These are phyloP conservation scores for Barnettozyma sucrosica DNA, from an alignment of 805 yeast species.

Conservation along the genomic window DNA sequence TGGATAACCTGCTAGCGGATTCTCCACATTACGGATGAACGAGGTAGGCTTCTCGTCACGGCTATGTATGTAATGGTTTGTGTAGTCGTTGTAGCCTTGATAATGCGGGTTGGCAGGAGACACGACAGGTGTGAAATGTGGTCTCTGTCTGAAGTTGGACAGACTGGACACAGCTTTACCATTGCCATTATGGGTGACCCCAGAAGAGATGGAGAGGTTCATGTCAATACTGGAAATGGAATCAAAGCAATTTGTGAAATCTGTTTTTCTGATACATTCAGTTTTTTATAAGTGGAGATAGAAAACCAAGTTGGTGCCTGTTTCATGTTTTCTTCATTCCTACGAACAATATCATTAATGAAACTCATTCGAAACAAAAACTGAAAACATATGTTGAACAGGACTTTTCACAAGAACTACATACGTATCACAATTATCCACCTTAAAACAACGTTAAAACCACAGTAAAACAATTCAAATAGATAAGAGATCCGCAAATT, in stretches of 20 bases:
- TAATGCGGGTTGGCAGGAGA: constrained; percentile 9
- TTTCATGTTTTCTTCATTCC: background rate
- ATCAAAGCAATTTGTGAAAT: no score
- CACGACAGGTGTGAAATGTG: constrained; percentile 6
- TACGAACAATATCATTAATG: background rate
- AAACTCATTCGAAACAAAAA: background rate
- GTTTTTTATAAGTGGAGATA: background rate
- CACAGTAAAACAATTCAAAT: background rate
- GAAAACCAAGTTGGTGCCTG: background rate
- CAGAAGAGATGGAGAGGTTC: constrained; percentile 11
- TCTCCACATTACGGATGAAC: constrained; percentile 57
- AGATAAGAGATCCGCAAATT: no score
- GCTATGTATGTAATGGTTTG: constrained; percentile 61
- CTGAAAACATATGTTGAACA: background rate
- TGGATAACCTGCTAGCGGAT: constrained; percentile 81
- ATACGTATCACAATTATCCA: no score
- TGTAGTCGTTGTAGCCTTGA: constrained; percentile 57
- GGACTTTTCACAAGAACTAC: no score
- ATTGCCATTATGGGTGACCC: constrained; percentile 7
- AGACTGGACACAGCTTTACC: constrained; percentile 1
- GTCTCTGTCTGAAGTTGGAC: constrained; percentile 1
- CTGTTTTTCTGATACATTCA: no score
- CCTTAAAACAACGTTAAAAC: background rate
- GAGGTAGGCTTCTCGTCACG: constrained; percentile 52
- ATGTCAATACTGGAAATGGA: background rate